phyloP scores from a whole-genome alignment of 1,284 basidiomycete species.

The Malassezia cuniculi region DNA sequence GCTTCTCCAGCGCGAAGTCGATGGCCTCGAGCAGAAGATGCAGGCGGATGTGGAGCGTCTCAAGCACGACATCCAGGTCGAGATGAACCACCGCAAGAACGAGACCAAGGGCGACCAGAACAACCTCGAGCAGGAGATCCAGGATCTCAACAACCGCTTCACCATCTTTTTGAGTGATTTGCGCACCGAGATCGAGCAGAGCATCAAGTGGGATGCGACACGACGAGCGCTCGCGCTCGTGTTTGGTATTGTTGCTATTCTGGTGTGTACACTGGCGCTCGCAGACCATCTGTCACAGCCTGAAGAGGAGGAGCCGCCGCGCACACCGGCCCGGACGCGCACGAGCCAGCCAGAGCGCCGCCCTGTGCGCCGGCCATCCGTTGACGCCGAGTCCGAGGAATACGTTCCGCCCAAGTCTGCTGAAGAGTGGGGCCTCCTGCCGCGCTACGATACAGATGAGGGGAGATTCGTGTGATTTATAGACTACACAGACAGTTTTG shows the following conservation, averaged over 20 bases:
- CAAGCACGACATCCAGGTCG: slow-evolving; percentile 93
- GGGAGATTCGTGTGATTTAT: slow-evolving; percentile 6
- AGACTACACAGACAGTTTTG: slow-evolving; percentile 19
- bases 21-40: slow-evolving; percentile 74
- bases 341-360: too few relatives aligned
- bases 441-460: slow-evolving; percentile 11
- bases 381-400: too few relatives aligned
- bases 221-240: slow-evolving; percentile 37
- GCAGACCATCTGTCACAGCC: slow-evolving; percentile 36
- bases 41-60: slow-evolving; percentile 79
- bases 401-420: slow-evolving; percentile 12
- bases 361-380: too few relatives aligned
- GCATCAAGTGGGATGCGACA: slow-evolving; percentile 44
- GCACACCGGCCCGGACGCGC: too few relatives aligned
- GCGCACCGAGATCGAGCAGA: slow-evolving; percentile 44
- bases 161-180: slow-evolving; percentile 43
- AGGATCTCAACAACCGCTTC: slow-evolving; percentile 52
- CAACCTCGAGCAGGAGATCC: slow-evolving; percentile 70
- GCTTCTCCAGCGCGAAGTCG: slow-evolving; percentile 73
- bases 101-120: slow-evolving; percentile 82
- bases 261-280: slow-evolving; percentile 35
- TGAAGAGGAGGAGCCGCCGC: slow-evolving; percentile 16
- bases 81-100: slow-evolving; percentile 82
- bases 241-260: slow-evolving; percentile 41
- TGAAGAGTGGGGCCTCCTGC: slow-evolving; percentile 14